Percentiles rank a stretch among this genome's conserved stretches.
phyloP scores from a whole-genome alignment of 257 asterid species.

The Solanum chiquidenum region DNA sequence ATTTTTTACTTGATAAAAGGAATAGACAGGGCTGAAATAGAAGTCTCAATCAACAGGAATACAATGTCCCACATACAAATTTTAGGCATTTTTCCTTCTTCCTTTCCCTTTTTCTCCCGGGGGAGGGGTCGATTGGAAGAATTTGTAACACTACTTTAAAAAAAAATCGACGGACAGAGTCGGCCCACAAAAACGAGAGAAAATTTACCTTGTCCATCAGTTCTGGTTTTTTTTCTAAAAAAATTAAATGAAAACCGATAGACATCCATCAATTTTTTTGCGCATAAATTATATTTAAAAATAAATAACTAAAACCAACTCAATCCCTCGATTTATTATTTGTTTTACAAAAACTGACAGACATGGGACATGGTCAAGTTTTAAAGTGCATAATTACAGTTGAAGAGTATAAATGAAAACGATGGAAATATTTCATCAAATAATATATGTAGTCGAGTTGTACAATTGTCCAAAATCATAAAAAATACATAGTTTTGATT shows the following conservation, averaged over 20 bases:
- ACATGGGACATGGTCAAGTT: neutral
- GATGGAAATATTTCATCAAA: neutral
- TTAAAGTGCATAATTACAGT: neutral
- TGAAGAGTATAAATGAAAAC: neutral
- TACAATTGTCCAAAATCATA: too few relatives aligned
- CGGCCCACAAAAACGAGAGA: neutral
- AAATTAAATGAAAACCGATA: too few relatives aligned
- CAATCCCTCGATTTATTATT: neutral
- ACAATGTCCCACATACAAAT: neutral
- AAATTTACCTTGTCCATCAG: neutral
- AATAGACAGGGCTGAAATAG: neutral
- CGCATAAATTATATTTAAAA: too few relatives aligned
- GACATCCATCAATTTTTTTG: neutral
- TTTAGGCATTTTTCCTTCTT: neutral
- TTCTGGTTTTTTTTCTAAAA: accelerated
- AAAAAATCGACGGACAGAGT: neutral
- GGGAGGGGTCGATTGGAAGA: neutral
- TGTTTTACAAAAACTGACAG: too few relatives aligned
- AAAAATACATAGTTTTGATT: too few relatives aligned
- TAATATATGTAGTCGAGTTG: neutral
- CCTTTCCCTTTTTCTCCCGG: neutral
- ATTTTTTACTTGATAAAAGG: neutral
- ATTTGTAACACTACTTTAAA: neutral
- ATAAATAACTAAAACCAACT: too few relatives aligned
- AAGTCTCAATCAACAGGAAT: neutral